A percentile compares a stretch with the other conserved stretches of the same genome.
These are phyloP conservation scores for Fonsecaea erecta DNA, from an alignment of 2,329 filamentous ascomycete genomes.

Conservation along the genomic window DNA sequence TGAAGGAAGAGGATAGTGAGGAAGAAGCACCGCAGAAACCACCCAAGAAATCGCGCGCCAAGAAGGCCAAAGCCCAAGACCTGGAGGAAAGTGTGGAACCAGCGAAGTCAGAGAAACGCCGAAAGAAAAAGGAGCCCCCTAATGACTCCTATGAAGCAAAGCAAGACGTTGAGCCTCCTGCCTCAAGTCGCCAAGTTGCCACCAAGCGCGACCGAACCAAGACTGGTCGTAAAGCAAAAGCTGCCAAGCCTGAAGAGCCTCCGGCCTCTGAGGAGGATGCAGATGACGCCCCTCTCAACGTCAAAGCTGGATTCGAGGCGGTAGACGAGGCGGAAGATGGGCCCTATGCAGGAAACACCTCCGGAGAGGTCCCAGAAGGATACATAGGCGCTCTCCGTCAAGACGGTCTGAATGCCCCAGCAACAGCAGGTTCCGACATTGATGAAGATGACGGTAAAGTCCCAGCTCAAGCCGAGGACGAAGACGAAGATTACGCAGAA, in stretches of 20 bases:
- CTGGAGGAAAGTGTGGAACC: slow-evolving; percentile 31
- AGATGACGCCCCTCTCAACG: background rate
- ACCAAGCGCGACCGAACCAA: background rate
- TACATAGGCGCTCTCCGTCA: slow-evolving; percentile 6
- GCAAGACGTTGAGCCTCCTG: background rate
- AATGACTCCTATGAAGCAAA: background rate
- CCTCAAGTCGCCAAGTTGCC: background rate
- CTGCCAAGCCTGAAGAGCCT: background rate
- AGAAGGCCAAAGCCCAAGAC: slow-evolving; percentile 40
- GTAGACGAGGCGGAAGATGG: background rate
- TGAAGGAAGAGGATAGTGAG: slow-evolving; percentile 41
- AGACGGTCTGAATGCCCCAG: background rate
- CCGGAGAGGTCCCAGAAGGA: background rate
- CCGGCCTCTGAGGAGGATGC: background rate
- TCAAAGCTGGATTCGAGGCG: background rate
- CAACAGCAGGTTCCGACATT: background rate
- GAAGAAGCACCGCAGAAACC: slow-evolving; percentile 30
- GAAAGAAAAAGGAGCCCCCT: background rate
- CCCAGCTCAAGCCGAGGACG: background rate
- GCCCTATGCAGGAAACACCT: background rate
- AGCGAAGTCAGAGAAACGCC: background rate
- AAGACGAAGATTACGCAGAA: background rate
- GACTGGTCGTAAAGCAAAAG: slow-evolving; percentile 1
- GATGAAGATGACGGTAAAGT: background rate
- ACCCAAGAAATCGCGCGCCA: slow-evolving; percentile 30